phyloP scores from a whole-genome alignment of 1,139 yeast genomes.

The Saccharomyces hybrid region DNA sequence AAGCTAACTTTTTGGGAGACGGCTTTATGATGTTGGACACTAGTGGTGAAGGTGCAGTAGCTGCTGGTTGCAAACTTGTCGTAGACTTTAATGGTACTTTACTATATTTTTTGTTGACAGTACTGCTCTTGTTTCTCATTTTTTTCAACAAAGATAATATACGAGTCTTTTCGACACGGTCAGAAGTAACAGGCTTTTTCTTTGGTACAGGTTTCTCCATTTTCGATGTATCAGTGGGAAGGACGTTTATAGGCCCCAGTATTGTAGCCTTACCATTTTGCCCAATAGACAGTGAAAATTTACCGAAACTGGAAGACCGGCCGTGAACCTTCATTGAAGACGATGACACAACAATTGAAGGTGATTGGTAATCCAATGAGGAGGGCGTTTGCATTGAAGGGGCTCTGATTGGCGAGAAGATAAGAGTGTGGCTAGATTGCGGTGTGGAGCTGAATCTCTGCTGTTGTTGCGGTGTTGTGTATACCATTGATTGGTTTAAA shows the following conservation, averaged over 20 bases:
- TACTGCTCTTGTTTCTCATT: conserved; percentile 17
- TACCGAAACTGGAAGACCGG: conserved; percentile 3
- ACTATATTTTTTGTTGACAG: conserved; percentile 2
- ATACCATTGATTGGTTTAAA: background rate
- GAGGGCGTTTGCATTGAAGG: background rate
- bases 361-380: background rate
- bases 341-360: background rate
- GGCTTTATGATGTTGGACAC: background rate
- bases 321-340: background rate
- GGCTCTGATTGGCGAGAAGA: background rate
- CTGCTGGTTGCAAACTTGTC: background rate
- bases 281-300: conserved; percentile 20
- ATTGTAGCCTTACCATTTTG: conserved; percentile 24
- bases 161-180: conserved; percentile 9
- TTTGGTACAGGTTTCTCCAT: background rate
- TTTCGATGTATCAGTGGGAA: background rate
- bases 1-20: background rate
- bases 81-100: background rate
- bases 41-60: background rate
- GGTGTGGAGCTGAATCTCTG: background rate
- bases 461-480: background rate
- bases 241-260: conserved; percentile 4
- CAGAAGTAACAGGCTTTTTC: background rate
- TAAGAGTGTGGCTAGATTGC: background rate
- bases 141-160: conserved; percentile 20